A percentile compares a stretch with the other conserved stretches of the same genome.
Evolutionary conservation across 495 filamentous ascomycete species (phyloP).

Genomic region (Neurospora sp.): DNA sequence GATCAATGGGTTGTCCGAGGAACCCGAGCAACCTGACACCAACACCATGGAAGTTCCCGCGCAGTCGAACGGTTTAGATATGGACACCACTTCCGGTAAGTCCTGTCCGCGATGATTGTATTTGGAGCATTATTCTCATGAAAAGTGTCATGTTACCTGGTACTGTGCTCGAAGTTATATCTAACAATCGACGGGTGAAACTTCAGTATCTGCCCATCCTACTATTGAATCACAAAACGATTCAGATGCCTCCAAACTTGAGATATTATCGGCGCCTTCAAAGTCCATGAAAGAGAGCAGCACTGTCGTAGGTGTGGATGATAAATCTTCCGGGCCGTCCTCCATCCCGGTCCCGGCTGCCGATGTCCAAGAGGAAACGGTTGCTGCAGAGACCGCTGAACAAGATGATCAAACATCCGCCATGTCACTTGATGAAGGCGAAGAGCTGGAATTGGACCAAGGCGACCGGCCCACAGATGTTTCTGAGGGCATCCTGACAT

Average conservation of each 20-base stretch:
- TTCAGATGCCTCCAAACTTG: neutral
- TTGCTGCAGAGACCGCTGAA: neutral
- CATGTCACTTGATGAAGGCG: neutral
- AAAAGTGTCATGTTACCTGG: neutral
- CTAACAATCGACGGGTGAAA: neutral
- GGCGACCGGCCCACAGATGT: neutral
- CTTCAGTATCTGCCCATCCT: neutral
- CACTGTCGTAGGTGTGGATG: neutral
- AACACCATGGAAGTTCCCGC: conserved; percentile 26
- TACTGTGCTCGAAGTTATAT: neutral
- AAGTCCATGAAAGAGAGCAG: neutral
- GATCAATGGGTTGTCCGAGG: conserved; percentile 39
- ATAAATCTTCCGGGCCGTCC: neutral
- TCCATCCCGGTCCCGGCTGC: neutral
- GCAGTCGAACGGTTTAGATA: conserved; percentile 2
- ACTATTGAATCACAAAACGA: neutral
- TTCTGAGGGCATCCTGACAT: neutral
- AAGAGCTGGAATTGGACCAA: neutral
- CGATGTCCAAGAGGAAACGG: neutral
- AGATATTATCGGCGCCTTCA: neutral
- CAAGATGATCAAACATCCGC: neutral
- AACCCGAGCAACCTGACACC: conserved; percentile 42
- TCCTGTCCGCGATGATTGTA: neutral
- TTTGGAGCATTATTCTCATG: neutral
- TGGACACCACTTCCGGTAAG: conserved; percentile 1